phyloP scores from a whole-genome alignment of 345 rosid genomes.

The Geranium brycei region DNA sequence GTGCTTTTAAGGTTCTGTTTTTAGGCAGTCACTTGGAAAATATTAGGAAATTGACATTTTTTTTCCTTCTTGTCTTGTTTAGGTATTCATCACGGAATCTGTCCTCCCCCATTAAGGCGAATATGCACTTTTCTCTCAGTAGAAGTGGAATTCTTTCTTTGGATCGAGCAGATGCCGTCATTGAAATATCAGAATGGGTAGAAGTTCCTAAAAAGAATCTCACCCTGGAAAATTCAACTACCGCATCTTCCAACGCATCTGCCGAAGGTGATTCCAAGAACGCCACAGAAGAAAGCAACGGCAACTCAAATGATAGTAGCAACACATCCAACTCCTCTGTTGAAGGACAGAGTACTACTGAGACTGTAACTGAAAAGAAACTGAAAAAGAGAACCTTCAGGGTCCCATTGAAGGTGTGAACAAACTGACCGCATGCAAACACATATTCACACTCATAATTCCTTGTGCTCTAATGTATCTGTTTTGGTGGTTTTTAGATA shows the following conservation, averaged over 20 bases:
- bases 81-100: constrained; percentile 87
- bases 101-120: constrained; percentile 89
- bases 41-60: constrained; percentile 5
- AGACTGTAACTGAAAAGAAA: constrained; percentile 57
- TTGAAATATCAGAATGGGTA: constrained; percentile 95
- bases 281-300: constrained; percentile 39
- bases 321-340: constrained; percentile 21
- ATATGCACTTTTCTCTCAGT: constrained; percentile 85
- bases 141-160: constrained; percentile 79
- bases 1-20: background rate
- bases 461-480: background rate
- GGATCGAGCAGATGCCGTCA: constrained; percentile 85
- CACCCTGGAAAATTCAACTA: constrained; percentile 48
- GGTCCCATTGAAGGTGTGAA: constrained; percentile 68
- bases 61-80: constrained; percentile 7
- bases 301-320: constrained; percentile 27
- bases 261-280: constrained; percentile 34
- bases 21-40: background rate
- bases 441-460: background rate
- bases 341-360: constrained; percentile 37
- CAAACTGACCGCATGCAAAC: background rate
- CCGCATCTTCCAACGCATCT: constrained; percentile 39
- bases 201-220: constrained; percentile 78
- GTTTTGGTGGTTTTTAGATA: constrained; percentile 31
- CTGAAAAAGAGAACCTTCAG: constrained; percentile 73